Evolutionary conservation across 352 stramenopile species (phyloP).

Genomic region (Globisporangium spinosum): DNA sequence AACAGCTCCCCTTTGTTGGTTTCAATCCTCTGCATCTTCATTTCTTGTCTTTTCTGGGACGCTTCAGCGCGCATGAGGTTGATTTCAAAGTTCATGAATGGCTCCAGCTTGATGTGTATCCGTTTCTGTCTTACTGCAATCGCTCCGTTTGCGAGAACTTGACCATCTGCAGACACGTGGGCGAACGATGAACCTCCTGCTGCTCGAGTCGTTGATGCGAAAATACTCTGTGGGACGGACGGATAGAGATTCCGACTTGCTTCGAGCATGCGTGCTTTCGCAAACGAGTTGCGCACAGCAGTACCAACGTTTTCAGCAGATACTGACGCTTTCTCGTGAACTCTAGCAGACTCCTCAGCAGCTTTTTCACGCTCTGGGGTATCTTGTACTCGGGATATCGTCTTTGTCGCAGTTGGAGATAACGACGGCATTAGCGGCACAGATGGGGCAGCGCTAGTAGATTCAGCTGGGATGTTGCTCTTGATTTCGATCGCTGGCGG

Average conservation of each 20-base stretch:
- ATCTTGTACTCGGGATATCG: conserved; percentile 21
- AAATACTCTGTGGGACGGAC: conserved; percentile 20
- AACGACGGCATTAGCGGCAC: conserved; percentile 38
- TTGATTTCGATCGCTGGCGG: conserved; percentile 5
- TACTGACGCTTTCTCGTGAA: conserved; percentile 21
- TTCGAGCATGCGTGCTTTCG: conserved; percentile 37
- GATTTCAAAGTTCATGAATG: conserved; percentile 82
- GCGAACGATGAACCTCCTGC: conserved; percentile 10
- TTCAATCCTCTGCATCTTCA: conserved; percentile 83
- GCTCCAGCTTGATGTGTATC: conserved; percentile 74
- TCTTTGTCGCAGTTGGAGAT: conserved; percentile 43
- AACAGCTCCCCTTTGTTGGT: conserved; percentile 82
- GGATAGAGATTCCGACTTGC: conserved; percentile 41
- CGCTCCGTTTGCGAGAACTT: conserved; percentile 28
- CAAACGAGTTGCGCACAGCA: conserved; percentile 44
- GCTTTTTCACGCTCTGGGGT: background rate
- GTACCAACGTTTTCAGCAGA: conserved; percentile 28
- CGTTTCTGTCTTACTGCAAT: conserved; percentile 27
- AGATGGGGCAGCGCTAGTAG: background rate
- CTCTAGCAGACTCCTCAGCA: conserved; percentile 9
- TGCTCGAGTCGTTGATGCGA: conserved; percentile 1
- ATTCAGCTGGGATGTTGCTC: too few relatives aligned
- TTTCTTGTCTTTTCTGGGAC: conserved; percentile 75
- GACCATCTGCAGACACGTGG: conserved; percentile 19
- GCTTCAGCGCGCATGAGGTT: conserved; percentile 72